phyloP scores from a whole-genome alignment of 2,329 filamentous ascomycete genomes.

The Fusarium staphyleae region DNA sequence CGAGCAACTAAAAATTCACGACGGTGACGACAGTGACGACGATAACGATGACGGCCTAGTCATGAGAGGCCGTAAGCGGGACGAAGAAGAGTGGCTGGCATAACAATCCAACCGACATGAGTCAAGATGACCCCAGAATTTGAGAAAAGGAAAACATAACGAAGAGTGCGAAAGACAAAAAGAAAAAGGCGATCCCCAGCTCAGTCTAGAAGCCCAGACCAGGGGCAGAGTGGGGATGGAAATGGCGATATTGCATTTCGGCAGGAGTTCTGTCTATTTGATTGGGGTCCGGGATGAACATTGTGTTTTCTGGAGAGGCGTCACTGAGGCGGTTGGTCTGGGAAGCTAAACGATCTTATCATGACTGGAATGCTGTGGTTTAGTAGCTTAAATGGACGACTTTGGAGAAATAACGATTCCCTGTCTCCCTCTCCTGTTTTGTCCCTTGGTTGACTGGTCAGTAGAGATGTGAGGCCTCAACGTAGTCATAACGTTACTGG shows the following conservation, averaged over 20 bases:
- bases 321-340: conserved; percentile 35
- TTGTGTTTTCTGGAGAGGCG: conserved; percentile 36
- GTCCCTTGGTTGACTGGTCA: not conserved
- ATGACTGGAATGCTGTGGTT: conserved; percentile 14
- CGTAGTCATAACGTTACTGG: too few species aligned
- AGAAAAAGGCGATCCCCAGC: conserved; percentile 21
- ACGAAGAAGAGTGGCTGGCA: conserved; percentile 67
- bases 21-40: conserved; percentile 55
- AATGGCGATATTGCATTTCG: conserved; percentile 41
- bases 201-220: conserved; percentile 15
- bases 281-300: conserved; percentile 12
- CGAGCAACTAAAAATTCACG: conserved; percentile 51
- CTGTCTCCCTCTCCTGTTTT: not conserved
- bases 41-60: conserved; percentile 66
- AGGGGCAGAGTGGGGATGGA: conserved; percentile 26
- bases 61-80: conserved; percentile 63
- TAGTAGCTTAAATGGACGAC: conserved; percentile 22
- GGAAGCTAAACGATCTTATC: conserved; percentile 36
- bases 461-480: too few species aligned
- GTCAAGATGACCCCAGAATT: conserved; percentile 1
- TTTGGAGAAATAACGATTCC: conserved; percentile 29
- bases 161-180: conserved; percentile 21
- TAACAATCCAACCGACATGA: conserved; percentile 39
- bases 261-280: conserved; percentile 39
- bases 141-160: conserved; percentile 21